Conservation (phyloP, 164 flowering plant species). For the Magnolia sinica region DNA sequence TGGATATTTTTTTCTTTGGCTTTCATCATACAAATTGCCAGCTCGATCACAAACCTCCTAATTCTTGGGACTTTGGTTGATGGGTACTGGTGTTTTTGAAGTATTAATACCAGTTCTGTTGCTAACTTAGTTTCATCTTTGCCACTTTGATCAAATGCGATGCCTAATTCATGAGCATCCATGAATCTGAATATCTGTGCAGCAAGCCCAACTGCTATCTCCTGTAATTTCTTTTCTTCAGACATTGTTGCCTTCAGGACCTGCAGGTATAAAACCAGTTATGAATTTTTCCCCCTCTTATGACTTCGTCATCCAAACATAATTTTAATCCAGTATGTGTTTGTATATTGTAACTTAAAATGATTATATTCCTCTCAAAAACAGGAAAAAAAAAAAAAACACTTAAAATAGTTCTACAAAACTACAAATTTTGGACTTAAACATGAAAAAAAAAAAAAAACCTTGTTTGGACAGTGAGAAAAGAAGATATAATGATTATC, state of each 20-base stretch:
- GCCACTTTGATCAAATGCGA: conserved; percentile 40
- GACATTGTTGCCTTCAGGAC: conserved; percentile 60
- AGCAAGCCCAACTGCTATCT: conserved; percentile 83
- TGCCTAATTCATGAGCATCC: conserved; percentile 42
- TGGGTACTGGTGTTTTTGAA: conserved; percentile 55
- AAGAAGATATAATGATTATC: too few species aligned
- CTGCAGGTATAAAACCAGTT: conserved; percentile 29
- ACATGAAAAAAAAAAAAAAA: too few species aligned
- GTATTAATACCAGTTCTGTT: conserved; percentile 39
- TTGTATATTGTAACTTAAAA: too few species aligned
- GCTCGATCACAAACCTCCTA: conserved; percentile 71
- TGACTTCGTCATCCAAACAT: too few species aligned
- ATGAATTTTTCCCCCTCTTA: too few species aligned
- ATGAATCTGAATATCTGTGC: conserved; percentile 63
- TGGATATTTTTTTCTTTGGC: conserved; percentile 34
- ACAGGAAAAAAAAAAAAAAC: too few species aligned
- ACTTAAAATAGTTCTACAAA: too few species aligned
- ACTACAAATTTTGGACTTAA: too few species aligned
- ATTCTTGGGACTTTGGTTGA: conserved; percentile 65
- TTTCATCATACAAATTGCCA: conserved; percentile 86
- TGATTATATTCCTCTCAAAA: too few species aligned
- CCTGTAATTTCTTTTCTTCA: conserved; percentile 66
- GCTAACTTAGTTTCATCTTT: conserved; percentile 47
- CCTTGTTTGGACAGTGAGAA: too few species aligned
- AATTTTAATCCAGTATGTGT: too few species aligned